Base-by-base conservation (phyloP, 106 monocot species). In the Acanthochlamys bracteata region DNA sequence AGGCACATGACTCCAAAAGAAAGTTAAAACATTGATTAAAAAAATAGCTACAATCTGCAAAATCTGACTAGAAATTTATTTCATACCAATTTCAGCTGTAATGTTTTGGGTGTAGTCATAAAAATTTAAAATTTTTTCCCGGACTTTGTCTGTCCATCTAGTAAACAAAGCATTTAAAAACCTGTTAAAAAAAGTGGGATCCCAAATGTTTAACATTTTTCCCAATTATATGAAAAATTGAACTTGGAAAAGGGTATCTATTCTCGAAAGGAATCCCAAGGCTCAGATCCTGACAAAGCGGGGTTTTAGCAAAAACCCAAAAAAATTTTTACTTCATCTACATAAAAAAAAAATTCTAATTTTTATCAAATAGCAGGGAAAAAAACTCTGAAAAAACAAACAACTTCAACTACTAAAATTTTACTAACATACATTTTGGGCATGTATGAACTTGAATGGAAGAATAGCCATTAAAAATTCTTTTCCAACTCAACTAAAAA, bases 311-410 rank as follows among this genome's bases (percentile, higher is more conserved):
- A 80, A 14, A 92, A 92, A 81, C 92, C 92, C 70, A 92, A 92
- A 76, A 99, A 92, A 71, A 92, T 99, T 83, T 99, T 92, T 61
- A 99, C 98, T 83, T 99, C 98, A 88, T 99, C 98, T 99, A 66
- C 19, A 75, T 64, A 59, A 76, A 73, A 17, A 33, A 33, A 33
- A 33, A 6, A 33, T 33, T 33, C 33, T 33, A 33, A 33, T 33
- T 3, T 51, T 51, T 51, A 14, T 7, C 60, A 46, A 10, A 43
- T 7, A 42, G 21, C 40, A 53, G 51, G 42, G 22, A 26, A 21
- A 63, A 63, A 33, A 6, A 33, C 33, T 33, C 33, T 33, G 33
- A 33, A 33, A 6, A 3, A 33, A 33, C 33, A 33, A 33, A 33
- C 33, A 33, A 33, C 33, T 33, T 3, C 33, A 33, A 33, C 33